These are phyloP conservation scores for Pyrenochaeta sp. DNA, from an alignment of 2,329 filamentous ascomycete genomes.

Conservation along the genomic window DNA sequence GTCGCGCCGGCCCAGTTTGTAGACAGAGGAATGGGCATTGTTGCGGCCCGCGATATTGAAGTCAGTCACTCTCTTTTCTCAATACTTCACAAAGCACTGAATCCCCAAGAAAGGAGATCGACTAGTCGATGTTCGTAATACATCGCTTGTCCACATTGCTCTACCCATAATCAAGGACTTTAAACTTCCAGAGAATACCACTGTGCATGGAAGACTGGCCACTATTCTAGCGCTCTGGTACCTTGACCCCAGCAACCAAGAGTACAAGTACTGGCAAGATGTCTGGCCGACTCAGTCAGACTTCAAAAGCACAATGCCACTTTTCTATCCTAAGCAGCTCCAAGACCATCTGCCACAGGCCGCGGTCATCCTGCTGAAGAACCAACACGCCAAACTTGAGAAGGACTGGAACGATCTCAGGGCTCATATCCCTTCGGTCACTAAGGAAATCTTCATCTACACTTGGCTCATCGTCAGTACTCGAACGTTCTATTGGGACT, in stretches of 20 bases:
- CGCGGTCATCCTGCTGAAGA: constrained; percentile 55
- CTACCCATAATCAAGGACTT: constrained; percentile 59
- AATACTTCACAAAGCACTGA: constrained; percentile 19
- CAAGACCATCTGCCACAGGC: constrained; percentile 51
- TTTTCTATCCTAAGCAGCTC: constrained; percentile 61
- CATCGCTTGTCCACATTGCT: constrained; percentile 70
- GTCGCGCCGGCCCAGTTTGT: constrained; percentile 73
- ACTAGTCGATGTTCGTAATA: constrained; percentile 71
- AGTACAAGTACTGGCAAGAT: constrained; percentile 66
- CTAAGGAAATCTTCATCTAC: constrained; percentile 60
- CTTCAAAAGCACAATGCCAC: constrained; percentile 65
- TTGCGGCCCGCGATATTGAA: constrained; percentile 72
- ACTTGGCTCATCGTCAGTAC: constrained; percentile 70
- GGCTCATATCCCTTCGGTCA: constrained; percentile 53
- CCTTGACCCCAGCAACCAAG: constrained; percentile 51
- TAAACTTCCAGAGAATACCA: constrained; percentile 63
- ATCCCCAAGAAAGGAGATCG: constrained; percentile 63
- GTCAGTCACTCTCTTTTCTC: constrained; percentile 53
- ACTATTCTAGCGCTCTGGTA: constrained; percentile 66
- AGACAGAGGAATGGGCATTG: constrained; percentile 79
- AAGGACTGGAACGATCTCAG: constrained; percentile 60
- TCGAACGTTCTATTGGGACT: constrained; percentile 66
- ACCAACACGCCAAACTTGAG: constrained; percentile 64
- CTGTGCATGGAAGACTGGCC: constrained; percentile 78
- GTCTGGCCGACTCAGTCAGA: constrained; percentile 72